Conservation (phyloP, 2,329 filamentous ascomycete genomes). For the Myriosclerotinia duriaeana region DNA sequence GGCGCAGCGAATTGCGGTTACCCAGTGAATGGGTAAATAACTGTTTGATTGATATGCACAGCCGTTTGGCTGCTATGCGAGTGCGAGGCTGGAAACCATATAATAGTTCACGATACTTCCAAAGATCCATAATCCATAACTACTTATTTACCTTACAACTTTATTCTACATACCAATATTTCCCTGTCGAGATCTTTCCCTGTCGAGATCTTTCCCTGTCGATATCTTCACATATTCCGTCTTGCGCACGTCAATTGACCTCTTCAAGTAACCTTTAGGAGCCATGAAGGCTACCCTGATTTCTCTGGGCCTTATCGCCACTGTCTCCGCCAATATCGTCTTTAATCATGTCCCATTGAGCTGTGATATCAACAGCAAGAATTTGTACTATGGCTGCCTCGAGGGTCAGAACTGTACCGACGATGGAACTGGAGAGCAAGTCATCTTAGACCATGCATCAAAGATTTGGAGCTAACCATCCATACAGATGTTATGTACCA, state of each 20-base stretch:
- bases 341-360: constrained; percentile 48
- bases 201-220: too few species aligned
- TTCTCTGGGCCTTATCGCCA: constrained; percentile 40
- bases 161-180: background rate
- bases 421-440: constrained; percentile 32
- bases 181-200: background rate
- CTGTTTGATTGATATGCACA: constrained; percentile 1
- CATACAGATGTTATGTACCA: constrained; percentile 33
- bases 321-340: constrained; percentile 49
- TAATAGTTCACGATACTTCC: constrained; percentile 8
- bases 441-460: background rate
- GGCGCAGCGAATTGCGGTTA: constrained; percentile 1
- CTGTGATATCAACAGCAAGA: constrained; percentile 42
- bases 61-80: constrained; percentile 3
- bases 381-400: constrained; percentile 40
- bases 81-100: constrained; percentile 8
- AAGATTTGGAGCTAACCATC: constrained; percentile 10
- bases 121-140: background rate
- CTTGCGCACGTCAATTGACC: constrained; percentile 10
- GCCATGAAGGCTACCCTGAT: constrained; percentile 37
- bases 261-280: constrained; percentile 25
- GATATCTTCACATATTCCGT: background rate
- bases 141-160: background rate
- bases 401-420: constrained; percentile 37
- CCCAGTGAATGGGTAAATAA: constrained; percentile 17